Evolutionary conservation across 805 yeast genomes (phyloP), one percentile per base, ranked within the genome.

Genomic region (Zygoascus ofunaensis): DNA sequence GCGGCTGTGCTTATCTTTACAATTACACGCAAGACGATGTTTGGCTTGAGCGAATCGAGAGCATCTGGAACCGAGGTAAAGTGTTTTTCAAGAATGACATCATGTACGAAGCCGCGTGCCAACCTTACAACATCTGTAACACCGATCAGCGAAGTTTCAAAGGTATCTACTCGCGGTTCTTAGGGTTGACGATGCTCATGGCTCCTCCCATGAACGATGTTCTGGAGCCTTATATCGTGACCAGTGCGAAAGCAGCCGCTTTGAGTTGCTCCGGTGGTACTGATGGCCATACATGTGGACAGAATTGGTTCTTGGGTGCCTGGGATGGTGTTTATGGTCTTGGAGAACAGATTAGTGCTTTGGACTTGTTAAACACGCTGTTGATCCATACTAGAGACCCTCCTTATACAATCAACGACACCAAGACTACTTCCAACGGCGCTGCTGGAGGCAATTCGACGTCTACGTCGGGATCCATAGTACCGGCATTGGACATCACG

Each of bases 201-300:
- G 77, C 74, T 2, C 86, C 87, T 2, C 63, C 68, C 34, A 67
- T 82, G 3, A 62, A 58, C 39, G 71, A 69, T 41, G 57, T 61
- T 3, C 74, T 82, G 50, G 65, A 68, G 56, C 49, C 62, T 5
- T 64, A 71, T 55, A 53, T 81, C 32, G 68, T 66, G 24, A 63
- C 69, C 26, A 77, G 80, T 18, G 83, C 86, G 2, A 46, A 50
- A 20, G 95, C 80, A 22, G 95, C 94, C 1, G 90, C 89, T 2
- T 64, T 65, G 41, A 74, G 90, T 1, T 86, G 95, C 63, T 67
- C 79, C 1, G 95, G 95, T 47, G 94, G 94, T 53, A 41, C 63
- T 1, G 95, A 86, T 59, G 82, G 82, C 7, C 78, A 80, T 52
- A 86, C 95, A 0, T 87, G 95, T 65, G 94, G 95, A 38, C 61